Evolutionary conservation across 768 basidiomycete species (phyloP).

Genomic region (Tulasnella sp.): DNA sequence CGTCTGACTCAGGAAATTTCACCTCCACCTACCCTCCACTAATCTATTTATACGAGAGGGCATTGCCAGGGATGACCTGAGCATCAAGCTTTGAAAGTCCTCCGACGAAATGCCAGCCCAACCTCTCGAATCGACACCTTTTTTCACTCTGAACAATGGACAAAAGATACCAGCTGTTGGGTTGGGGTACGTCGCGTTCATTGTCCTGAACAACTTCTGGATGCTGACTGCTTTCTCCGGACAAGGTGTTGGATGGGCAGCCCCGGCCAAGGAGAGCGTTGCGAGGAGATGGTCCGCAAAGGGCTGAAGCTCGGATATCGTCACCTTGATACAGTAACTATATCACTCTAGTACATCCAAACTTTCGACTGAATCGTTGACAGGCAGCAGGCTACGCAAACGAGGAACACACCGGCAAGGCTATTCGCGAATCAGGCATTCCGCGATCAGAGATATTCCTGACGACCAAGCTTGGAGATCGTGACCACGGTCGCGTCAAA

Average conservation of each 20-base stretch:
- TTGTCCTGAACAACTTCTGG: not conserved
- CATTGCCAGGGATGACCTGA: not conserved
- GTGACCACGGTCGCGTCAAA: slow-evolving; percentile 35
- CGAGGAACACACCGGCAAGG: slow-evolving; percentile 41
- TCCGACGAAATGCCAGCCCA: not conserved
- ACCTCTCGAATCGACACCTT: not conserved
- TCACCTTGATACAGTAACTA: slow-evolving; percentile 7
- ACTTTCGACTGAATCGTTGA: not conserved
- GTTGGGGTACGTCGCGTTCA: not conserved
- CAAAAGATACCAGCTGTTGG: slow-evolving; percentile 1
- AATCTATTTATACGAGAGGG: slow-evolving; percentile 23
- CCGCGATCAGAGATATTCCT: slow-evolving; percentile 26
- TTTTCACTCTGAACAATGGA: not conserved
- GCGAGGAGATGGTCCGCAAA: not conserved
- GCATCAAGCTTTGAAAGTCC: not conserved
- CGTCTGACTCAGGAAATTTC: not conserved
- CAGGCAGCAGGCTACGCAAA: slow-evolving; percentile 27
- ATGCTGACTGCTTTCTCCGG: not conserved
- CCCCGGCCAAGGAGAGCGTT: slow-evolving; percentile 3
- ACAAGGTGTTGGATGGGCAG: slow-evolving; percentile 15
- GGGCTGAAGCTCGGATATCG: slow-evolving; percentile 16
- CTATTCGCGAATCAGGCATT: slow-evolving; percentile 33
- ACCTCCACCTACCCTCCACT: not conserved
- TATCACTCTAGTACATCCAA: not conserved
- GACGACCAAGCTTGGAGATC: slow-evolving; percentile 27